Evolutionary conservation across 2,329 filamentous ascomycete species (phyloP).

Genomic region (Ophiocordyceps camponoti-leonardi): DNA sequence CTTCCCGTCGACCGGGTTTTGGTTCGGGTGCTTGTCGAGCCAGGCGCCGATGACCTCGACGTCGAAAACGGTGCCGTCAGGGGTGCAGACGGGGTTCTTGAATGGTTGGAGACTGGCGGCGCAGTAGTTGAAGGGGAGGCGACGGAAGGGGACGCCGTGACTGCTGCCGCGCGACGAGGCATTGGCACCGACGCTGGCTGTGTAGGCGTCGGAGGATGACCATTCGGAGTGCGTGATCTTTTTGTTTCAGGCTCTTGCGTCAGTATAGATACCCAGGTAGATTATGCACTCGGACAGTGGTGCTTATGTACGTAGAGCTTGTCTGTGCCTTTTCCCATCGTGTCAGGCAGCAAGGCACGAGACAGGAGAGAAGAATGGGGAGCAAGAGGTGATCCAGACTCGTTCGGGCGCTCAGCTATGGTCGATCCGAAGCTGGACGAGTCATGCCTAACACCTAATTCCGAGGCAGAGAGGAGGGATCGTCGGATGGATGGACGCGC

Average conservation of each 20-base stretch:
- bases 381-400: neutral
- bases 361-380: neutral
- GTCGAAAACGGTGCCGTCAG: conserved; percentile 80
- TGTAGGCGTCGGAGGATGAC: conserved; percentile 79
- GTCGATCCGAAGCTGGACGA: neutral
- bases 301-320: conserved; percentile 25
- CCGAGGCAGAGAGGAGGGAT: neutral
- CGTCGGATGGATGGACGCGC: neutral
- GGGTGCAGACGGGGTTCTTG: conserved; percentile 81
- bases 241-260: neutral
- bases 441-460: no score
- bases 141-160: conserved; percentile 49
- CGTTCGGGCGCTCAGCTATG: no score
- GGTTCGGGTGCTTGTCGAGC: conserved; percentile 74
- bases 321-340: conserved; percentile 26
- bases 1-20: conserved; percentile 75
- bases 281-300: neutral
- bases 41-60: conserved; percentile 86
- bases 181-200: conserved; percentile 58
- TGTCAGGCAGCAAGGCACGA: conserved; percentile 3
- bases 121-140: conserved; percentile 95
- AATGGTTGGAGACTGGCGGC: conserved; percentile 91
- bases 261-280: neutral
- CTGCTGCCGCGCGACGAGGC: conserved; percentile 34
- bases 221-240: conserved; percentile 93